Conservation (phyloP, 2,329 filamentous ascomycete species). For the Ramularia endophylla region DNA sequence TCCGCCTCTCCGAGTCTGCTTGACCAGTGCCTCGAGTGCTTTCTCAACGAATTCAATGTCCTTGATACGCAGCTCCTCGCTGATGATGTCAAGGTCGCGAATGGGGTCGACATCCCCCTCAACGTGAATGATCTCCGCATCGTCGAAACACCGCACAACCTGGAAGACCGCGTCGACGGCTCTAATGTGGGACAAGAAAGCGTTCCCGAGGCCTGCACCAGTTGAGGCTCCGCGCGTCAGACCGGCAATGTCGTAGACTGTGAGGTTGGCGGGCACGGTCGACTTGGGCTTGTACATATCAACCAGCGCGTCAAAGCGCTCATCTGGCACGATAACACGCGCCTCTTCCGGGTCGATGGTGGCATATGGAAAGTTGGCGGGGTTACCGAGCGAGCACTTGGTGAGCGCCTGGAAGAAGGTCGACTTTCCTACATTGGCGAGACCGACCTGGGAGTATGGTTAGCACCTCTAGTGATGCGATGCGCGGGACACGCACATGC, state of each 20-base stretch:
- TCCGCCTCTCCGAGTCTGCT: slow-evolving; percentile 90
- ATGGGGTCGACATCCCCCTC: slow-evolving; percentile 97
- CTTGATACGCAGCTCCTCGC: slow-evolving; percentile 92
- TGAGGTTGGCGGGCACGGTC: slow-evolving; percentile 91
- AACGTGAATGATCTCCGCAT: slow-evolving; percentile 99
- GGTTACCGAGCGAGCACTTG: slow-evolving; percentile 90
- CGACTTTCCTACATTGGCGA: slow-evolving; percentile 99
- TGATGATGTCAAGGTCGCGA: slow-evolving; percentile 93
- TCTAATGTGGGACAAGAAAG: slow-evolving; percentile 97
- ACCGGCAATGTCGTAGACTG: slow-evolving; percentile 97
- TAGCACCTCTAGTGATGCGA: slow-evolving; percentile 34
- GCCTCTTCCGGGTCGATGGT: slow-evolving; percentile 99
- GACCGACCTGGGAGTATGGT: slow-evolving; percentile 67
- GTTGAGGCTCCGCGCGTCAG: slow-evolving; percentile 93
- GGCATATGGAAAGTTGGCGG: slow-evolving; percentile 99
- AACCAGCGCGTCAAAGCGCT: slow-evolving; percentile 90
- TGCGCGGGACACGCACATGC: slow-evolving; percentile 28
- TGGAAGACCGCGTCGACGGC: slow-evolving; percentile 49
- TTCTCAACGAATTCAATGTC: slow-evolving; percentile 99
- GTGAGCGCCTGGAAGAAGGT: slow-evolving; percentile 99
- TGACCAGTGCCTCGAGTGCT: slow-evolving; percentile 82
- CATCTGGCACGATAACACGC: slow-evolving; percentile 93
- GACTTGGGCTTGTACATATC: slow-evolving; percentile 98
- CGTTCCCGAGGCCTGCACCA: slow-evolving; percentile 93
- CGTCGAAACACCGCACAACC: slow-evolving; percentile 59